Evolutionary conservation across 208 protist species (phyloP), one percentile per base, ranked within the genome.

Genomic region (Crithidia acanthocephali): DNA sequence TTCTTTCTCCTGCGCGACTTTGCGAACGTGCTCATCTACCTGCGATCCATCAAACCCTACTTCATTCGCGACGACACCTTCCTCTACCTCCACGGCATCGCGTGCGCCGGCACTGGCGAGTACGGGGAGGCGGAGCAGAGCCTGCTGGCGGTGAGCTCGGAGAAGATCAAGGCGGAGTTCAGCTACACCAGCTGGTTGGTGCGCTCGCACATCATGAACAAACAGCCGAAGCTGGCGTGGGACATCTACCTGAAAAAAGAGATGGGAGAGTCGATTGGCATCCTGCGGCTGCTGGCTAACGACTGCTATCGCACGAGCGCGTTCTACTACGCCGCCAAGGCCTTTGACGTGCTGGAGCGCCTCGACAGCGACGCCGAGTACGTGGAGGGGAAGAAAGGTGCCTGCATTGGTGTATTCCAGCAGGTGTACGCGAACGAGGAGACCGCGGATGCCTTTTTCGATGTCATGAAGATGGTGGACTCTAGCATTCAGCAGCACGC

Each of bases 241-340:
- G 98, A 99, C 58, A 86, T 98, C 42, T 99, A 99, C 66, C 85
- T 99, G 5, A 98, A 98, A 76, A 98, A 98, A 87, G 97, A 99
- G 58, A 97, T 93, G 48, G 86, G 91, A n/a, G 96, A 98, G 67
- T 91, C 87, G 11, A 97, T 98, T 64, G 88, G 86, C 48, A 94
- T 99, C 23, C 85, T 98, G n/a, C 91, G 93, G n/a, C 91, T 99
- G 9, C 97, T 99, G 40, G 95, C 98, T n/a, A 99, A 99, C 83
- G 97, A 99, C 72, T 99, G 97, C 83, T 99, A 98, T 81, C 93
- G 88, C 57, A 92, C 94, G 13, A 95, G 97, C 50, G 83, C 85
- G 47, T 99, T 99, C 72, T 99, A 98, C 79, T 98, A 98, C 79
- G 79, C 97, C 28, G 96, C 98, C 30, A 99, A 99, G 84, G 98